Conservation (phyloP, 75 land plant genomes). For the Pseudotsuga menziesii region DNA sequence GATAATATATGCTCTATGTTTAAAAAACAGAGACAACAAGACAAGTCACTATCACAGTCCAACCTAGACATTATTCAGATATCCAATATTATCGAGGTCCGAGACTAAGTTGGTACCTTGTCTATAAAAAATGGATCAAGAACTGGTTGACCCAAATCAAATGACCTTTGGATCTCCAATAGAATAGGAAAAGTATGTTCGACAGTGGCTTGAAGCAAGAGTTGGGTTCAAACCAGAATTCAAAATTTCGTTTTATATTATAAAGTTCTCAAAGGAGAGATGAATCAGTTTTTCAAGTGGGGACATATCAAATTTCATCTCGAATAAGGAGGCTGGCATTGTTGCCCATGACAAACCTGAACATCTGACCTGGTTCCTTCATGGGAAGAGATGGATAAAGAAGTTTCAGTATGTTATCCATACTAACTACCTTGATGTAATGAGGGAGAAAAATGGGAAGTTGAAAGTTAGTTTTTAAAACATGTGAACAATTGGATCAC, state of each 20-base stretch:
- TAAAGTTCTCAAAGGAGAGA: slow-evolving; percentile 59
- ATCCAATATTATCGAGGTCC: neutral
- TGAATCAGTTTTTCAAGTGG: slow-evolving; percentile 71
- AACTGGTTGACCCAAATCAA: slow-evolving; percentile 57
- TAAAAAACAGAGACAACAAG: neutral
- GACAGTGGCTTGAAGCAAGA: slow-evolving; percentile 70
- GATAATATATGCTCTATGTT: neutral
- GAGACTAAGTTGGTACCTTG: slow-evolving; percentile 56
- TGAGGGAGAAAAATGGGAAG: slow-evolving; percentile 65
- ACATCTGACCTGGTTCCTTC: slow-evolving; percentile 90
- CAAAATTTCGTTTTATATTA: slow-evolving; percentile 60
- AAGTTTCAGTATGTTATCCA: slow-evolving; percentile 71
- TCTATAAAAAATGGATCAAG: slow-evolving; percentile 60
- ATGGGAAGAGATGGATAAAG: slow-evolving; percentile 76
- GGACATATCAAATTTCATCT: slow-evolving; percentile 61
- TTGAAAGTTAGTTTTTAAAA: slow-evolving; percentile 55
- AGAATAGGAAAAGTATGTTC: slow-evolving; percentile 65
- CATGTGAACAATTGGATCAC: slow-evolving; percentile 70
- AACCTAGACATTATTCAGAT: neutral
- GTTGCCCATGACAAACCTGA: slow-evolving; percentile 89
- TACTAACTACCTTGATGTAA: slow-evolving; percentile 81
- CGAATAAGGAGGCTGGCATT: slow-evolving; percentile 70
- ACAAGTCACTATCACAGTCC: neutral
- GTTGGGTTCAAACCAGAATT: slow-evolving; percentile 42
- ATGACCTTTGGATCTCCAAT: slow-evolving; percentile 52